Conservation (phyloP, 306 rosid species). For the Pyrus bretschneideri region DNA sequence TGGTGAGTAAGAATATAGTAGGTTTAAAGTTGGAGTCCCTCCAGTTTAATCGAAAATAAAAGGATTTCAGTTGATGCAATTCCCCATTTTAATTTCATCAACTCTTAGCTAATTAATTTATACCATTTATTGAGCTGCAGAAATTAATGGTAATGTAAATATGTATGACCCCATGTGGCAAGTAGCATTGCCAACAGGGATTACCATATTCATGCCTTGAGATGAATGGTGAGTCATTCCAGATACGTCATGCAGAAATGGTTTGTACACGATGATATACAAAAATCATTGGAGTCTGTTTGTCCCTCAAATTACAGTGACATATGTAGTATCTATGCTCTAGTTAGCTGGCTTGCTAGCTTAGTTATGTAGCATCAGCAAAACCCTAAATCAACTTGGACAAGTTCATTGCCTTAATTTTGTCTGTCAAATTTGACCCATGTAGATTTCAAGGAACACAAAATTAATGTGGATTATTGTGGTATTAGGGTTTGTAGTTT, state of each 20-base stretch:
- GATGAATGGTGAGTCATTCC: constrained; percentile 16
- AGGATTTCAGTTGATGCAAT: background rate
- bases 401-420: background rate
- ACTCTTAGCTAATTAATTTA: background rate
- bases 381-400: background rate
- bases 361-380: background rate
- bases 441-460: background rate
- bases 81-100: background rate
- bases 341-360: background rate
- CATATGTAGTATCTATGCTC: background rate
- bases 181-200: constrained; percentile 5
- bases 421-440: background rate
- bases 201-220: background rate
- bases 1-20: background rate
- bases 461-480: background rate
- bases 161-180: constrained; percentile 5
- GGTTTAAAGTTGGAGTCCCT: background rate
- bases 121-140: background rate
- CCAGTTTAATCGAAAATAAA: background rate
- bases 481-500: background rate
- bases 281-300: constrained; percentile 13
- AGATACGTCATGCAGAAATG: constrained; percentile 19
- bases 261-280: background rate
- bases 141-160: background rate
- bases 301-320: background rate